Conservation (phyloP, 2,329 filamentous ascomycete species). For the Monosporascus cannonballus region DNA sequence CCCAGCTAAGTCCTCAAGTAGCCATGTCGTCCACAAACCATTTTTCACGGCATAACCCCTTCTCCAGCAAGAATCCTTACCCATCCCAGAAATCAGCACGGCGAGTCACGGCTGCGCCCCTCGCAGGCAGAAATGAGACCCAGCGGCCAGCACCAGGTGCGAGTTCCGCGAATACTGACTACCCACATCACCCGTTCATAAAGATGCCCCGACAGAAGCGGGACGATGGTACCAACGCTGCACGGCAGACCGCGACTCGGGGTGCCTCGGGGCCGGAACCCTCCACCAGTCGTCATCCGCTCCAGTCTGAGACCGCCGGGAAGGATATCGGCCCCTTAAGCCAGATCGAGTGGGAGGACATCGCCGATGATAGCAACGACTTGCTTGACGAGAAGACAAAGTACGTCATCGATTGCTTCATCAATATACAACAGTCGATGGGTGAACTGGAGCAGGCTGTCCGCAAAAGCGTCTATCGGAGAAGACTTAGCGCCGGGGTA, state of each 20-base stretch:
- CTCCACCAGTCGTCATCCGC: background rate
- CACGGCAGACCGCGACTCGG: background rate
- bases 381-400: background rate
- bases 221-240: background rate
- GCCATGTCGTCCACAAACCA: too few species aligned
- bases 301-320: background rate
- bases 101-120: too few species aligned
- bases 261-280: background rate
- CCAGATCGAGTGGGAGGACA: background rate
- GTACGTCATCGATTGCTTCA: background rate
- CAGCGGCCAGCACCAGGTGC: too few species aligned
- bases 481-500: background rate
- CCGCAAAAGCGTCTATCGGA: background rate
- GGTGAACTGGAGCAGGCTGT: background rate
- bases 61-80: too few species aligned
- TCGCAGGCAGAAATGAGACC: too few species aligned
- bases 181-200: constrained; percentile 7
- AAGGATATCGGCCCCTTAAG: background rate
- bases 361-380: background rate
- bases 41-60: too few species aligned
- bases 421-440: background rate
- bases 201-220: background rate
- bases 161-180: constrained; percentile 1
- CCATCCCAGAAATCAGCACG: too few species aligned
- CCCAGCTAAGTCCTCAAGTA: too few species aligned